Percentiles rank a stretch among this genome's conserved stretches.
phyloP scores from a whole-genome alignment of 2,329 filamentous ascomycete genomes.

The Colletotrichum plurivorum region DNA sequence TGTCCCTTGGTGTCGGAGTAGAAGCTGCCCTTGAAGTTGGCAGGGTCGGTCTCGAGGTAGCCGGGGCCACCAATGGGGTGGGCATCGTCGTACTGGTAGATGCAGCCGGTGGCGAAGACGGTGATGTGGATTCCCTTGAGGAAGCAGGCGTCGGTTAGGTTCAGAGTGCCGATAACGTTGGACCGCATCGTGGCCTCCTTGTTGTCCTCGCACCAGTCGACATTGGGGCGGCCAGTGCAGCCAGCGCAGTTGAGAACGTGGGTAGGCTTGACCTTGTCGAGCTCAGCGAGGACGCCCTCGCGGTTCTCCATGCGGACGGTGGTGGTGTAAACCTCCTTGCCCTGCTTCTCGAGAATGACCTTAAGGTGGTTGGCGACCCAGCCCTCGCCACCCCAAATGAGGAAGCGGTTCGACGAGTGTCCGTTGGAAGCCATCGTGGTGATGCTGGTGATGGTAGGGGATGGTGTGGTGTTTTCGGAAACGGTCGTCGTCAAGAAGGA shows the following conservation, averaged over 20 bases:
- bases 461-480: conserved; percentile 14
- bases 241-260: conserved; percentile 78
- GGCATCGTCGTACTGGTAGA: conserved; percentile 74
- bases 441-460: conserved; percentile 5
- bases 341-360: conserved; percentile 68
- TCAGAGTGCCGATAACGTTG: conserved; percentile 76
- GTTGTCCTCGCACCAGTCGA: conserved; percentile 81
- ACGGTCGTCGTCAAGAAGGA: not conserved
- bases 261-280: conserved; percentile 73
- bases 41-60: conserved; percentile 72
- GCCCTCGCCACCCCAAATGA: conserved; percentile 76
- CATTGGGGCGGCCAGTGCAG: conserved; percentile 76
- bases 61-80: conserved; percentile 73
- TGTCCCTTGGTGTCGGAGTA: conserved; percentile 78
- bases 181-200: conserved; percentile 76
- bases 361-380: conserved; percentile 76
- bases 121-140: conserved; percentile 73
- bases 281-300: conserved; percentile 67
- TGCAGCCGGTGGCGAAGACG: conserved; percentile 77
- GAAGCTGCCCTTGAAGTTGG: conserved; percentile 78
- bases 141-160: conserved; percentile 73
- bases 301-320: conserved; percentile 77
- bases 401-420: conserved; percentile 59
- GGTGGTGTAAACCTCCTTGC: conserved; percentile 73
- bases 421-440: conserved; percentile 48